A percentile compares a stretch with the other conserved stretches of the same genome.
These are phyloP conservation scores for Populus davidiana DNA, from an alignment of 345 rosid species.

Conservation along the genomic window DNA sequence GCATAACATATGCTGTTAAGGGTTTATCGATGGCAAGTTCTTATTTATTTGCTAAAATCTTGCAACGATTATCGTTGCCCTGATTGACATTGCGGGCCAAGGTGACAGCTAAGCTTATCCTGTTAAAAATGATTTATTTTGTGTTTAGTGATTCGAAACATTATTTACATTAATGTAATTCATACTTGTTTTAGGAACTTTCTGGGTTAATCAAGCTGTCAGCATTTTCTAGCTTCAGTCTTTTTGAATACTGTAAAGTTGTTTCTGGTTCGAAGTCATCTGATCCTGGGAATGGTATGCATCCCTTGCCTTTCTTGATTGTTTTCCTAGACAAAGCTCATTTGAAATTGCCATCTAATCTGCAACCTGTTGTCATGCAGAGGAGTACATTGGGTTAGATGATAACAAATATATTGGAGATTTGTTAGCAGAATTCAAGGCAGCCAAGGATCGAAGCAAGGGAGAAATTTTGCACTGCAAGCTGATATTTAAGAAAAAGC, in stretches of 20 bases:
- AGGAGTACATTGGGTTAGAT: constrained; percentile 93
- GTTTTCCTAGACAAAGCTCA: constrained; percentile 6
- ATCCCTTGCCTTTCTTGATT: constrained; percentile 15
- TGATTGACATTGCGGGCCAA: background rate
- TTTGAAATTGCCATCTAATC: constrained; percentile 18
- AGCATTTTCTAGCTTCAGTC: constrained; percentile 87
- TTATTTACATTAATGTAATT: constrained; percentile 12
- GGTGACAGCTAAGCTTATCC: background rate
- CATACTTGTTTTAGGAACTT: constrained; percentile 63
- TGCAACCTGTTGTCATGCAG: constrained; percentile 39
- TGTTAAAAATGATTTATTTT: background rate
- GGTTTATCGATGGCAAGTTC: background rate
- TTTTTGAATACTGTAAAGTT: constrained; percentile 93
- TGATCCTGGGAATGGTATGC: constrained; percentile 80
- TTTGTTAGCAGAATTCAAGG: constrained; percentile 86
- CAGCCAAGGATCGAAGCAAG: constrained; percentile 87
- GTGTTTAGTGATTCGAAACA: background rate
- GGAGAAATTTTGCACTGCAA: constrained; percentile 97
- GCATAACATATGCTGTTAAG: background rate
- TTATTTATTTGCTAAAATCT: background rate
- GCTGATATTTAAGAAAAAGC: constrained; percentile 76
- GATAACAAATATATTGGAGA: constrained; percentile 97
- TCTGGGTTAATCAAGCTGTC: constrained; percentile 89
- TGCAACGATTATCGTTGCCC: background rate
- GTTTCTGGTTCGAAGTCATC: constrained; percentile 86